These are phyloP conservation scores for Penicillium digitatum DNA, from an alignment of 2,329 filamentous ascomycete genomes.

Conservation along the genomic window DNA sequence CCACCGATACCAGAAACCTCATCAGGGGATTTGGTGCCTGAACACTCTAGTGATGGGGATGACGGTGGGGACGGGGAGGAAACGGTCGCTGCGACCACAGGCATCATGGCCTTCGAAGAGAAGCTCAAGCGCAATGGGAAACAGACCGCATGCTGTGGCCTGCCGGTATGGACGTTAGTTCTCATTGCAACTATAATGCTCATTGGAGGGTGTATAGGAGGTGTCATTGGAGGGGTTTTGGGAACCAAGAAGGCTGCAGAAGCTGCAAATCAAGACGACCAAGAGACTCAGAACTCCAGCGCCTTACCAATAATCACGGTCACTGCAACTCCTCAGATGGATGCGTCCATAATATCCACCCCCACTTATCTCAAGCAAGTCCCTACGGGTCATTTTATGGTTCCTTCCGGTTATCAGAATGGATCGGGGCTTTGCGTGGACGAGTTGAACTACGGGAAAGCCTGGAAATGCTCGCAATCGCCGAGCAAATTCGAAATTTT, in stretches of 20 bases:
- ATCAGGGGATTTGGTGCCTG: conserved; percentile 26
- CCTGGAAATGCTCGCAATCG: conserved; percentile 50
- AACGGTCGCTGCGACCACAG: conserved; percentile 28
- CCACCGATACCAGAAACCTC: conserved; percentile 32
- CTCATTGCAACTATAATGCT: conserved; percentile 46
- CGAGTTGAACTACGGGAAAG: conserved; percentile 42
- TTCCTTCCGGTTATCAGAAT: conserved; percentile 49
- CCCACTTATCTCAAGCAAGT: conserved; percentile 45
- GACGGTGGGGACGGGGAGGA: conserved; percentile 15
- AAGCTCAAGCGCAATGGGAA: conserved; percentile 45
- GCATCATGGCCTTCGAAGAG: conserved; percentile 42
- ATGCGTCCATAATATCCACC: conserved; percentile 47
- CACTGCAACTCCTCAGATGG: conserved; percentile 48
- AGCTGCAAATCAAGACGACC: conserved; percentile 21
- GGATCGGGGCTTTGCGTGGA: conserved; percentile 50
- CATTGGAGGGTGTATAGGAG: conserved; percentile 50
- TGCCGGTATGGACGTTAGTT: conserved; percentile 51
- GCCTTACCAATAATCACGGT: conserved; percentile 42
- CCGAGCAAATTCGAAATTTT: conserved; percentile 32
- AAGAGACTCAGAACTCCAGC: conserved; percentile 10
- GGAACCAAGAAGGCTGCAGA: conserved; percentile 42
- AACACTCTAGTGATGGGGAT: conserved; percentile 17
- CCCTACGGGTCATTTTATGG: conserved; percentile 49
- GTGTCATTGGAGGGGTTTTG: conserved; percentile 52
- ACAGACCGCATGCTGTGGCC: conserved; percentile 46